Base-by-base conservation (phyloP, 2,329 filamentous ascomycete genomes). In the Fusarium sp. region DNA sequence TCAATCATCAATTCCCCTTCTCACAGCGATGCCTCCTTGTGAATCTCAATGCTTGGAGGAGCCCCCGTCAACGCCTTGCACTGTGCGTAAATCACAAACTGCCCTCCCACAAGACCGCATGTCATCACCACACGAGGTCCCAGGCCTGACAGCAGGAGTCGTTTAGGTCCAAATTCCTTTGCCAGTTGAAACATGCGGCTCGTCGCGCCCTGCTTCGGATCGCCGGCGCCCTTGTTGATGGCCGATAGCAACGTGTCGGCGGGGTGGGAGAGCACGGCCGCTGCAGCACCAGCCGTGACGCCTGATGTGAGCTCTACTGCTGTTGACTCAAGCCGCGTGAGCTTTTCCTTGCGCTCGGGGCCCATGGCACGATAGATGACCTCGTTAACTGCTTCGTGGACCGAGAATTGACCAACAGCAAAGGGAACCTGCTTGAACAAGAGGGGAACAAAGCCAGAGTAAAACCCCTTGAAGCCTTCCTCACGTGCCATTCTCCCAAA, bases 321-420 rank as follows among this genome's bases (percentile, higher is more conserved):
- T 57, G 95, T 97, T 83, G 94, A 93, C 81, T 92, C 91, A 76
- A 92, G 88, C 76, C 90, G 88, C 69, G 92, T 92, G 78, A 94
- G 87, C 75, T 86, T 89, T 72, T 89, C 88, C 88, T 96, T 97
- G 68, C 84, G 83, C 77, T 88, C 86, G 16, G 85, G 87, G 81
- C 95, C 93, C 81, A 97, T 87, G 64, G 83, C 69, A 67, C 88
- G 87, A 88, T 91, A 97, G 83, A 95, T 90, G 76, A 89, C 81
- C 85, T 97, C 94, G 80, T 93, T 91, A 78, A 93, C 94, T 80
- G 94, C 96, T 87, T 98, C 95, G 88, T 94, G 97, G 65, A 96
- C 95, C 77, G 95, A 94, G 87, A 98, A 98, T 88, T 98, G 97
- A 83, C 94, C 92, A 85, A 97, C 95, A 77, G 95, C 97, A 87